Percentiles rank a stretch among this genome's conserved stretches.
Evolutionary conservation across 352 stramenopile genomes (phyloP).

Genomic region (Phytophthora crassamura): DNA sequence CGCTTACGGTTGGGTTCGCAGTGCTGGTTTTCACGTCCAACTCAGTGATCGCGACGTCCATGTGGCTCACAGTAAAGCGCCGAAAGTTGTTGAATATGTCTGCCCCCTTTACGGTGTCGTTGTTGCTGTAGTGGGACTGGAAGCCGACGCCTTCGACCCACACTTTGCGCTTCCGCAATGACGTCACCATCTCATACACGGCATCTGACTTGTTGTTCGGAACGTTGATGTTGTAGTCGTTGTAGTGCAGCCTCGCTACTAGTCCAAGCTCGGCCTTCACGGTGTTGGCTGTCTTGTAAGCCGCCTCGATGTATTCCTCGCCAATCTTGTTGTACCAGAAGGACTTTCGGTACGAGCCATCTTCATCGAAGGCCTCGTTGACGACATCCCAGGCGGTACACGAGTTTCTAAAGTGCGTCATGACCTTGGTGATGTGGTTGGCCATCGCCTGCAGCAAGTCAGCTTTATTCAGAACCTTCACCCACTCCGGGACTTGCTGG

Average conservation of each 20-base stretch:
- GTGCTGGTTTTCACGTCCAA: slow-evolving; percentile 35
- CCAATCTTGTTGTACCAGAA: slow-evolving; percentile 50
- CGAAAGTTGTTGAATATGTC: slow-evolving; percentile 39
- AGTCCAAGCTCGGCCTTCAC: slow-evolving; percentile 38
- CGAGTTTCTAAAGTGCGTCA: slow-evolving; percentile 43
- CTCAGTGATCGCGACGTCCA: slow-evolving; percentile 43
- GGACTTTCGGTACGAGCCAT: slow-evolving; percentile 39
- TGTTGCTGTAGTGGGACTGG: slow-evolving; percentile 41
- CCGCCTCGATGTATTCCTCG: slow-evolving; percentile 38
- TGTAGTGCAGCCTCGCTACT: slow-evolving; percentile 31
- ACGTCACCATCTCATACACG: slow-evolving; percentile 27
- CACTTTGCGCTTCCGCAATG: slow-evolving; percentile 22
- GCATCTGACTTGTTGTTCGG: slow-evolving; percentile 45
- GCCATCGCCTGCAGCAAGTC: slow-evolving; percentile 36
- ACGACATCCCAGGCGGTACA: slow-evolving; percentile 38
- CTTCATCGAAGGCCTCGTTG: slow-evolving; percentile 33
- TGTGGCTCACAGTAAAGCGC: slow-evolving; percentile 30
- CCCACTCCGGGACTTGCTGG: slow-evolving; percentile 42
- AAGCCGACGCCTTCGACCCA: slow-evolving; percentile 41
- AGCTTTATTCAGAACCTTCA: slow-evolving; percentile 37
- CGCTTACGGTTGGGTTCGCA: slow-evolving; percentile 29
- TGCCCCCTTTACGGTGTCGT: slow-evolving; percentile 19
- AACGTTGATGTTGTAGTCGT: slow-evolving; percentile 37
- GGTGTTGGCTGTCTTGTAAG: slow-evolving; percentile 39
- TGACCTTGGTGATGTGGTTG: slow-evolving; percentile 44